Evolutionary conservation across 2,329 filamentous ascomycete genomes (phyloP), one percentile per base, ranked within the genome.

Genomic region (Alternaria sp.): DNA sequence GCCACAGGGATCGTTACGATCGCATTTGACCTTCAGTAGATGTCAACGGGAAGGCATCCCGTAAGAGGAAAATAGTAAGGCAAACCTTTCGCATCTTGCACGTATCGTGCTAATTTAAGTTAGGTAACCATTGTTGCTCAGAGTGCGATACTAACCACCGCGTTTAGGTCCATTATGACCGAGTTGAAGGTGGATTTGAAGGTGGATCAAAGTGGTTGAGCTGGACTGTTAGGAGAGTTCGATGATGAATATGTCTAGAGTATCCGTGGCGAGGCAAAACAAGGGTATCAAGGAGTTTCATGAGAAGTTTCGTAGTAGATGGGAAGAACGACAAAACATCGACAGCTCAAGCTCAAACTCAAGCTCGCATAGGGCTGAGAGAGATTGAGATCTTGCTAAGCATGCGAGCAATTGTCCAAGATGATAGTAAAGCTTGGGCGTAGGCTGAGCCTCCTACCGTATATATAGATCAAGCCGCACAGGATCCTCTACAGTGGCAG

Each of bases 1-100:
- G 9, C 68, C 66, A 44, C 68, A 70, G 3, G 66, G 68, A 31
- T 70, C 60, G 28, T 69, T 50, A 13, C 68, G 63, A 46, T 70
- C 66, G 49, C 68, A 70, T 59, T 41, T 60, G 33, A 65, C 59
- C 62, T 65, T 36, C 34, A n/a, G 14, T 5, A 8, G 2, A 17
- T 9, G 34, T 36, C 34, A 36, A 36, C 5, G 4, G 17, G 10
- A 14, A 9, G 34, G 4, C n/a, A n/a, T 13, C 14, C 14, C n/a
- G 17, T 36, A n/a, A 17, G 7, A 36, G 26, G 34, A 36, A 13
- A 3, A 17, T 8, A 36, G 2, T 7, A 36, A 17, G 34, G 5
- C 34, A 36, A 3, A 36, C 34, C 34, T 36, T 36, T 17, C 34
- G 34, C 34, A 36, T 36, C 34, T 36, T 36, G 34, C 34, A 36